Base-by-base conservation (phyloP, 805 yeast genomes). In the Myxozyma melibiosi region DNA sequence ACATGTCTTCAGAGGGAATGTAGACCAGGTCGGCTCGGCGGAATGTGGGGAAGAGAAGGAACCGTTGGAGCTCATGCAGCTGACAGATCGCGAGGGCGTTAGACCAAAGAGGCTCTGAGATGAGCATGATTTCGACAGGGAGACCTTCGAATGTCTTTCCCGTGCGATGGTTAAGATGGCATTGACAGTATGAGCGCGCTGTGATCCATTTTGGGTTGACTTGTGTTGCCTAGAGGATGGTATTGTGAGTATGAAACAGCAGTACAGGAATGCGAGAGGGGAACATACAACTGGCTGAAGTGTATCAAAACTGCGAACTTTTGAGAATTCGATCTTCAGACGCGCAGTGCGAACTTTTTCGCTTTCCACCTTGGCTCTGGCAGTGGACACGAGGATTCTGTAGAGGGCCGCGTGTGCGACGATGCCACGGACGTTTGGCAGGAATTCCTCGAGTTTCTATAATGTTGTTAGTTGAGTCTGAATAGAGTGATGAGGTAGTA, bases 301-400 rank as follows among this genome's bases (percentile, higher is more conserved):
- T 3, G 51, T 38, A 34, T 60, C 64, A 42, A 60, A 60, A 40
- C 62, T 60, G 41, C 60, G 51, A 13, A 60, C 63, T 16, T 49
- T 43, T 9, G 62, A 52, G 31, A 58, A 60, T 37, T 60, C 64
- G 20, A 60, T 41, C 24, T 50, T 52, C 27, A 50, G 41, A 13
- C 57, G 54, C 3, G 64, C 61, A 18, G 46, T 51, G n/a, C 64
- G 51, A 9, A 60, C 40, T 27, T 44, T 51, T 28, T 60, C 64
- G 33, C 45, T 31, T 30, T 63, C 67, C 24, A 55, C 66, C 25
- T 55, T 55, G 6, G 55, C 40, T n/a, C 67, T 51, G 18, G 67
- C 66, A 18, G 51, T 13, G 4, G 57, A 22, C 11, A 65, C 65
- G 8, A 65, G 58, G 5, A 46, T 34, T 2, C 62, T 53, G 28